Conservation (phyloP, 1,284 basidiomycete genomes). For the Moesziomyces sp. region DNA sequence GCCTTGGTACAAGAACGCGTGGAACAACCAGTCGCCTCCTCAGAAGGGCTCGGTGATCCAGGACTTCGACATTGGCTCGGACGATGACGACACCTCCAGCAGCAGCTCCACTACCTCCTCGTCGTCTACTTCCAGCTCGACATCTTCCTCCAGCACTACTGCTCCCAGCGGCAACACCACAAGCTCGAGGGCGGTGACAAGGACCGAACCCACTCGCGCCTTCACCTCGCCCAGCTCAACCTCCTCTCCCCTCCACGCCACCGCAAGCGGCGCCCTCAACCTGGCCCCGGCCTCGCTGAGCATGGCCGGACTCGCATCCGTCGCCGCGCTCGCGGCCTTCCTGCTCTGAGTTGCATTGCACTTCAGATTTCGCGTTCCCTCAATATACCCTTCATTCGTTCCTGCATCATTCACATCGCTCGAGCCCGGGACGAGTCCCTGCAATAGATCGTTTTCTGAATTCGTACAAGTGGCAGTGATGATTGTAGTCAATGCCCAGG, state of each 20-base stretch:
- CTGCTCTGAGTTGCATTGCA: slow-evolving; percentile 10
- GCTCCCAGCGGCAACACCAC: neutral
- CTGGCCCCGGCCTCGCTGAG: slow-evolving; percentile 19
- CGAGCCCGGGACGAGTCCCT: too few relatives aligned
- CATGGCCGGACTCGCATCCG: slow-evolving; percentile 10
- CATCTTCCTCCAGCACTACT: neutral
- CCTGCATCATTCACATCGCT: neutral
- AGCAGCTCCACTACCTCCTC: slow-evolving; percentile 5
- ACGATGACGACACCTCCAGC: neutral
- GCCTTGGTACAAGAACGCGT: slow-evolving; percentile 56
- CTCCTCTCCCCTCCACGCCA: neutral
- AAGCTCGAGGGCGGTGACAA: neutral
- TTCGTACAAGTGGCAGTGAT: too few relatives aligned
- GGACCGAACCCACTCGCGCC: slow-evolving; percentile 3
- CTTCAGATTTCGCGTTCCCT: neutral
- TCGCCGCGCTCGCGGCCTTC: slow-evolving; percentile 17
- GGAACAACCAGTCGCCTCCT: slow-evolving; percentile 19
- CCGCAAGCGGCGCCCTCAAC: slow-evolving; percentile 10
- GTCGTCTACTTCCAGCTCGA: neutral
- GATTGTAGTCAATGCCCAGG: neutral
- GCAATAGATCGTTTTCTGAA: too few relatives aligned
- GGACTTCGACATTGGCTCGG: slow-evolving; percentile 11
- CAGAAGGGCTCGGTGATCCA: slow-evolving; percentile 34
- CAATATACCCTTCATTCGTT: slow-evolving; percentile 2
- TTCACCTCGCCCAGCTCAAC: slow-evolving; percentile 2